Evolutionary conservation across 805 yeast species (phyloP), one percentile per base, ranked within the genome.

Genomic region (Myxozyma mucilagina): DNA sequence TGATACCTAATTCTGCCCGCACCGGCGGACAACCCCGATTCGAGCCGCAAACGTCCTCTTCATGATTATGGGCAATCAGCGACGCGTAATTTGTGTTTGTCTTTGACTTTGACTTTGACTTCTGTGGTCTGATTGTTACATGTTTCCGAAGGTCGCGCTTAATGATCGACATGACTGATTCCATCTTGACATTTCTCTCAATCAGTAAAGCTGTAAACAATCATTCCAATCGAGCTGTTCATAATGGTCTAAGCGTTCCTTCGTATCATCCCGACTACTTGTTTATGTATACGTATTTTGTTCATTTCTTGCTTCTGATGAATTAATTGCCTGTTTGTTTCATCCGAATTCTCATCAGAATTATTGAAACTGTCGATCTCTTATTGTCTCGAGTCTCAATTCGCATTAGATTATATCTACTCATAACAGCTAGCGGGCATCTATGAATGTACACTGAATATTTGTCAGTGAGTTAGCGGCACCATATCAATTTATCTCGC

Each of bases 231-330:
- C 35, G 24, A 16, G 14, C 24, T 47, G 51, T 32, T 47, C 32
- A 32, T 41, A 32, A n/a, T 32, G n/a, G 51, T 32, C 51, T 32
- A 32, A 16, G 41, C 38, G 24, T 47, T 29, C 20, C 39, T 47
- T 50, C 47, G 47, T 39, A 50, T 39, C 54, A 20, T 50, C 54
- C 54, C 54, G 45, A 45, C 18, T 20, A 20, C 24, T 9, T 41
- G 45, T 16, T 20, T 24, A 24, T 24, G 29, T 24, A 24, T 24
- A 24, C 29, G 29, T 24, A 24, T 24, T 24, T 24, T 24, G 4
- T 24, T 24, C 29, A 24, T 10, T 44, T 10, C 14, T 5, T 16
- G 11, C 34, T 14, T 42, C 31, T 13, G 5, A 3, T 7, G 48
- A 20, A 8, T 44, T 29, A 13, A 41, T 41, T 41, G 45, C 14